These are phyloP conservation scores for Russula vinacea DNA, from an alignment of 768 basidiomycete species.

Conservation along the genomic window DNA sequence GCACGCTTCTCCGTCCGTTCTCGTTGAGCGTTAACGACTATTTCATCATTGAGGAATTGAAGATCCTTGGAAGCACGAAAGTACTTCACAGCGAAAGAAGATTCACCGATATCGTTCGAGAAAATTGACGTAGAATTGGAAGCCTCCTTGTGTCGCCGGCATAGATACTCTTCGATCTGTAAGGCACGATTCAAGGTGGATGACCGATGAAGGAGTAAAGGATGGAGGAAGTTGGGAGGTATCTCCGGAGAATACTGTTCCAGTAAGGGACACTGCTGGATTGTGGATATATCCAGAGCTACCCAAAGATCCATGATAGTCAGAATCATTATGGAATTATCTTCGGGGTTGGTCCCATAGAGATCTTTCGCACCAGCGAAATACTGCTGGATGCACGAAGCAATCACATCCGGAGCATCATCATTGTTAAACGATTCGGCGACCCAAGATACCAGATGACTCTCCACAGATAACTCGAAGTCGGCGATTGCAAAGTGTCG, in stretches of 20 bases:
- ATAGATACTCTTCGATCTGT: constrained; percentile 21
- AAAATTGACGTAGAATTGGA: not conserved
- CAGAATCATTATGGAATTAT: constrained; percentile 42
- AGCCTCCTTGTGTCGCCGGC: constrained; percentile 1
- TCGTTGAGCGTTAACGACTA: not conserved
- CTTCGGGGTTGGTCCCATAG: constrained; percentile 24
- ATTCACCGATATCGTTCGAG: not conserved
- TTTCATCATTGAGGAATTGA: not conserved
- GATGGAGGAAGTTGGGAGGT: constrained; percentile 38
- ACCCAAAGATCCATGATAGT: constrained; percentile 50
- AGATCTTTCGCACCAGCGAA: not conserved
- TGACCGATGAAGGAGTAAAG: constrained; percentile 41
- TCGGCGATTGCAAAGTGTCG: constrained; percentile 9
- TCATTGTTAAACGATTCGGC: not conserved
- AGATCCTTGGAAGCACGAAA: constrained; percentile 8
- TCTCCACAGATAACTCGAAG: constrained; percentile 18
- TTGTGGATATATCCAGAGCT: constrained; percentile 42
- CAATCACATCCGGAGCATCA: constrained; percentile 5
- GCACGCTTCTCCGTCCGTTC: not conserved
- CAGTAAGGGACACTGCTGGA: constrained; percentile 41
- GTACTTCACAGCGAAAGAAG: constrained; percentile 20
- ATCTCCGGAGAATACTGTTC: constrained; percentile 47
- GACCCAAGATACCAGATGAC: constrained; percentile 7
- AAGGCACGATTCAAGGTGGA: constrained; percentile 5
- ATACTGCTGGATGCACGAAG: constrained; percentile 23